Base-by-base conservation (phyloP, 495 filamentous ascomycete genomes). In the Lepraria neglecta region DNA sequence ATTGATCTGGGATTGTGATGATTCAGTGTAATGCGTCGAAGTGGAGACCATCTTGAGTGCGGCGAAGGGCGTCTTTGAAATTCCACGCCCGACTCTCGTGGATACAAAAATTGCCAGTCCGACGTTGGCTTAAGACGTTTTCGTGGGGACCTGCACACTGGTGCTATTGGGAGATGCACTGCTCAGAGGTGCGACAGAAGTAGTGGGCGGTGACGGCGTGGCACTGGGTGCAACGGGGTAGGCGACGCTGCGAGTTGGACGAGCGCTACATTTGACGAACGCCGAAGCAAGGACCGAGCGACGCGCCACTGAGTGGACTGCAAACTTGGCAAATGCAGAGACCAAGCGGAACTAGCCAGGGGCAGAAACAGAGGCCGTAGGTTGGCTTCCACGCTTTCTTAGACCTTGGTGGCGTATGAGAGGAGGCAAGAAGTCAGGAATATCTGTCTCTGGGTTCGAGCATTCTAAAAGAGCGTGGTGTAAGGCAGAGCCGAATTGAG, bases 401-500 rank as follows among this genome's bases (percentile, higher is more conserved):
- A 69, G 54, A 51, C 33, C 52, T 63, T 67, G 67, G 45, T 69
- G 68, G 28, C 65, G 65, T 6, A 71, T 56, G 48, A 71, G 57
- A 28, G 65, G 58, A 43, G 69, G 67, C 4, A 56, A 50, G 21
- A 45, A 56, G 42, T 63, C 52, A 35, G 27, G 27, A 24, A 21
- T 46, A 27, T 60, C 62, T 17, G 54, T 42, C 30, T 27, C 38
- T 30, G 62, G 44, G 27, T 56, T 52, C 43, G 62, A 58, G 60
- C 75, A 77, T 53, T 61, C 61, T 33, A 62, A 65, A 28, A 73
- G 67, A 30, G 65, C 62, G 47, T 72, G 58, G 56, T 75, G 70
- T 11, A 77, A 60, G 9, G 75, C 74, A 17, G 64, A 63, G 14
- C 66, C 71, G 60, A 73, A 75, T 19, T 71, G 67, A 57, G 68